Base-by-base conservation (phyloP, 441 rosid genomes). In the Rhodomyrtus psidioides region DNA sequence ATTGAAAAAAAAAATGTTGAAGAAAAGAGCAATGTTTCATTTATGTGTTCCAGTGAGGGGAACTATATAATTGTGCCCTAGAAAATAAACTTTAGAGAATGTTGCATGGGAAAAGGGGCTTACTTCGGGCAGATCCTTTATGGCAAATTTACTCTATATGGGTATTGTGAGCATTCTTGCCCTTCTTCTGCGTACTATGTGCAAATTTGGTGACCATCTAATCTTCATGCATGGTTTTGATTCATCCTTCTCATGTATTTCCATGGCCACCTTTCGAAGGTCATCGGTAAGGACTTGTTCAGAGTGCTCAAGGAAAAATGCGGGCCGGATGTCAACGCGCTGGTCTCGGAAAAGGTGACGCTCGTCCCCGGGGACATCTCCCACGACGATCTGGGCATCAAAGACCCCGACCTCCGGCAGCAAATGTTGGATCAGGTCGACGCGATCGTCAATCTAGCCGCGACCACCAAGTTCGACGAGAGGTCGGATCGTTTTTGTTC, bases 391-490 rank as follows among this genome's bases (percentile, higher is more conserved):
- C 39, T 92, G 79, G 93, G 93, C 30, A 17, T 91, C 7, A 84
- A 58, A 24, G 89, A 89, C 56, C 75, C 81, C 1, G 39, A 21
- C 5, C n/a, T 89, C 55, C 88, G 74, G 42, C 85, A 86, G 60
- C 87, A 90, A 53, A 85, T 92, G 82, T 46, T 42, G 59, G 87
- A 60, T 6, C 82, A 90, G 59, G 30, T 86, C 12, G 92, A 92
- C 3, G 24, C 84, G 55, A 82, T 91, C 1, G 57, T 91, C 54
- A 92, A 90, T 88, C 46, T 81, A 26, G 92, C 93, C 7, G 93
- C 93, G 21, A 87, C 89, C 16, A 90, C 88, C 65, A 86, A 87
- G 14, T 91, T 87, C 59, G 88, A 85, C 60, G 90, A 88, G 28
- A 92, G 93, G 92, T 89, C 55, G 53, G 56, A 1, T 46, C 19